A percentile compares a stretch with the other conserved stretches of the same genome.
These are phyloP conservation scores for Rosa rugosa DNA, from an alignment of 306 rosid genomes.

Conservation along the genomic window DNA sequence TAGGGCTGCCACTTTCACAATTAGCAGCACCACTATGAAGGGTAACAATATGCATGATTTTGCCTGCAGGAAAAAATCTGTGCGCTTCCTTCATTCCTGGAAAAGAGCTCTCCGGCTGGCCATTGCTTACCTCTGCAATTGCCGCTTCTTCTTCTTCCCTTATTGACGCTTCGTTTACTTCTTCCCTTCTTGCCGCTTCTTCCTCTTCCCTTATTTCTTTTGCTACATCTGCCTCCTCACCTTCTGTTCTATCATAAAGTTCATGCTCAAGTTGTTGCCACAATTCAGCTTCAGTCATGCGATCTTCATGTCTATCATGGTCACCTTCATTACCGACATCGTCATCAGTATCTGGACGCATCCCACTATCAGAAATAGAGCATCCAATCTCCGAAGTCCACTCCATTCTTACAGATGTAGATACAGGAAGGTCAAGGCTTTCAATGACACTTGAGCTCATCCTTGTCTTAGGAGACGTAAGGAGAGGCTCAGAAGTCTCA, in stretches of 20 bases:
- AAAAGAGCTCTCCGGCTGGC: conserved; percentile 45
- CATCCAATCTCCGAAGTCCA: conserved; percentile 76
- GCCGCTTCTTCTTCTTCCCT: conserved; percentile 73
- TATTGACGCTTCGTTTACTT: conserved; percentile 31
- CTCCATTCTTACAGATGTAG: conserved; percentile 52
- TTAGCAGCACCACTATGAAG: conserved; percentile 34
- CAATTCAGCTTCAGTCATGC: conserved; percentile 76
- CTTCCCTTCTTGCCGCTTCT: conserved; percentile 16
- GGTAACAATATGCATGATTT: conserved; percentile 78
- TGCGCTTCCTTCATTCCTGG: conserved; percentile 63
- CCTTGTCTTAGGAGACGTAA: conserved; percentile 42
- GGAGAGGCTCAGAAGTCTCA: conserved; percentile 49
- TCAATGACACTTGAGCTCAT: conserved; percentile 36
- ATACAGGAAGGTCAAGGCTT: conserved; percentile 52
- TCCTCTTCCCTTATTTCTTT: conserved; percentile 35
- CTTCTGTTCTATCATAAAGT: conserved; percentile 53
- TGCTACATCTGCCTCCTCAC: conserved; percentile 54
- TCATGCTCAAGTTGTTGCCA: conserved; percentile 94
- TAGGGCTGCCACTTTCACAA: conserved; percentile 44
- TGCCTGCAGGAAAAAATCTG: conserved; percentile 90
- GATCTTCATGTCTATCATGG: conserved; percentile 52
- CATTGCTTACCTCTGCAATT: conserved; percentile 53
- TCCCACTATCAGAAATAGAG: conserved; percentile 46
- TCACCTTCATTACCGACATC: conserved; percentile 36
- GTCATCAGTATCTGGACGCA: conserved; percentile 27